Evolutionary conservation across 768 basidiomycete species (phyloP).

Genomic region (Collybia nuda): DNA sequence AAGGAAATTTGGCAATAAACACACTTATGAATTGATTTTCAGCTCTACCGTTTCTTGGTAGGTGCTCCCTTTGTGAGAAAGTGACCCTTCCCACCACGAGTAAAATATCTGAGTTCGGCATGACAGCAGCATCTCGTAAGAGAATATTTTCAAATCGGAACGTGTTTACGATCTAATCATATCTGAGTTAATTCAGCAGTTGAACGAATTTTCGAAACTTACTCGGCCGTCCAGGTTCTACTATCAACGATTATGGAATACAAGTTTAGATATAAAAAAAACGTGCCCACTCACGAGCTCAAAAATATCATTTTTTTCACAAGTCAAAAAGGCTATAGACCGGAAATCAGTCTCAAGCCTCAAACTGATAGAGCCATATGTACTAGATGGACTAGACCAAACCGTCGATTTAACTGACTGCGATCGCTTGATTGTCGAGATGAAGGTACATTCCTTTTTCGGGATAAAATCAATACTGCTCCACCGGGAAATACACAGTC

Average conservation of each 20-base stretch:
- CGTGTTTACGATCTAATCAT: background rate
- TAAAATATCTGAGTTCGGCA: background rate
- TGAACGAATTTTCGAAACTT: background rate
- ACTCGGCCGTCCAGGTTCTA: slow-evolving; percentile 5
- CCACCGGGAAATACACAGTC: no score
- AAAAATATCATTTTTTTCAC: slow-evolving; percentile 9
- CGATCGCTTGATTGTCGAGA: slow-evolving; percentile 5
- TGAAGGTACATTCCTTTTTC: background rate
- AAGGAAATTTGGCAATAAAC: background rate
- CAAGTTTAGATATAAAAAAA: background rate
- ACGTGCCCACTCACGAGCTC: slow-evolving; percentile 7
- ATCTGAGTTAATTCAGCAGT: no score
- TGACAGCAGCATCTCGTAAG: background rate
- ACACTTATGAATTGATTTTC: slow-evolving; percentile 4
- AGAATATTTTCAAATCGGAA: slow-evolving; percentile 1
- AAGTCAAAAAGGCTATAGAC: slow-evolving; percentile 7
- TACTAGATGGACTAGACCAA: slow-evolving; percentile 6
- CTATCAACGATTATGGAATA: slow-evolving; percentile 1
- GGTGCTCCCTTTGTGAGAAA: background rate
- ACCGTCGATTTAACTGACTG: slow-evolving; percentile 8
- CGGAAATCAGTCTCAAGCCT: background rate
- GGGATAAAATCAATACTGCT: background rate
- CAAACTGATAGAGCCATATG: background rate
- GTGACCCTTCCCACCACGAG: background rate
- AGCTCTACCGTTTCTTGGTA: background rate